Conservation (phyloP, 1,284 basidiomycete genomes). For the Neolentinus lepideus region DNA sequence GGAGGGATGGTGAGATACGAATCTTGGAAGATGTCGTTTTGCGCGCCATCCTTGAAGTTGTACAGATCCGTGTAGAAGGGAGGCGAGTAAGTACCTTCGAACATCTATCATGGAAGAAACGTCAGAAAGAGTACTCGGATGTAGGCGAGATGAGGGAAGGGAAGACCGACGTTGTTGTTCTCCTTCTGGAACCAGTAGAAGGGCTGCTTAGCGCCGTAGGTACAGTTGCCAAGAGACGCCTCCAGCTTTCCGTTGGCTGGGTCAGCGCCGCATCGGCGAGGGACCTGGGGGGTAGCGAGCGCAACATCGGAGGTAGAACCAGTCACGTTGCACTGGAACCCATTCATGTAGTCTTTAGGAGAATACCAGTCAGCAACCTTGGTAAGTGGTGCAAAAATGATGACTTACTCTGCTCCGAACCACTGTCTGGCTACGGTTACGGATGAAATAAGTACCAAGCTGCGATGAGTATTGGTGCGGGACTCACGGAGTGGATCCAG, state of each 20-base stretch:
- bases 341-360: conserved; percentile 59
- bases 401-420: conserved; percentile 37
- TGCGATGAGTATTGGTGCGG: background rate
- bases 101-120: conserved; percentile 31
- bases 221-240: conserved; percentile 54
- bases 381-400: background rate
- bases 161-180: conserved; percentile 41
- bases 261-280: conserved; percentile 55
- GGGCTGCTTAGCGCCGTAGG: conserved; percentile 56
- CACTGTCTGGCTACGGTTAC: conserved; percentile 27
- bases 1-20: conserved; percentile 28
- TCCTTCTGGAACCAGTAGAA: conserved; percentile 62
- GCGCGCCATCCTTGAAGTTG: conserved; percentile 51
- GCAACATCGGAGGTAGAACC: conserved; percentile 43
- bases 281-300: conserved; percentile 42
- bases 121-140: background rate
- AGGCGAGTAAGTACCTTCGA: conserved; percentile 44
- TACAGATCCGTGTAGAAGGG: conserved; percentile 52
- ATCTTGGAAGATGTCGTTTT: conserved; percentile 58
- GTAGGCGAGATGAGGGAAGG: background rate
- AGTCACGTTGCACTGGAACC: conserved; percentile 66
- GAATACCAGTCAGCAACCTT: background rate
- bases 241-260: conserved; percentile 28
- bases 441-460: conserved; percentile 3
- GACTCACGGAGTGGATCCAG: conserved; percentile 57